Evolutionary conservation across 73 alveolate genomes (phyloP).

Genomic region (Symbiodinium pilosum): DNA sequence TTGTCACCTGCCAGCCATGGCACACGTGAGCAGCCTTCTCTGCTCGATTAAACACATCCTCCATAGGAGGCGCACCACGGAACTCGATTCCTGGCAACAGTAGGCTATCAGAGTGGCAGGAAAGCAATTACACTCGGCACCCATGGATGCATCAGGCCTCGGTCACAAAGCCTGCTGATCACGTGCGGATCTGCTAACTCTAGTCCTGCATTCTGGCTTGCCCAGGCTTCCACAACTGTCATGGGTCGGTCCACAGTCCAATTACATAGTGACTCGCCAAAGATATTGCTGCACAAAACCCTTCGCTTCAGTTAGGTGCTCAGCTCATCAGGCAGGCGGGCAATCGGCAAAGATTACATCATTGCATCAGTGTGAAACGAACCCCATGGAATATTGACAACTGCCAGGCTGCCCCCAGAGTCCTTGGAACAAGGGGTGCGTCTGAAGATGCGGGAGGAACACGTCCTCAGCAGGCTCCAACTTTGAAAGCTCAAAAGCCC

Average conservation of each 20-base stretch:
- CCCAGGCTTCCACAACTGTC: not conserved
- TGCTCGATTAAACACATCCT: conserved; percentile 58
- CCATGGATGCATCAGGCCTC: not conserved
- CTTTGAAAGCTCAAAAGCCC: not conserved
- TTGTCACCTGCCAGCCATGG: not conserved
- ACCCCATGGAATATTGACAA: too few species aligned
- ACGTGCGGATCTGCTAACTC: conserved; percentile 75
- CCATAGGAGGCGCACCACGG: conserved; percentile 60
- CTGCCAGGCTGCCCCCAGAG: not conserved
- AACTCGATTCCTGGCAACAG: conserved; percentile 34
- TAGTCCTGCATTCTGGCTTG: conserved; percentile 44
- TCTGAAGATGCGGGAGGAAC: conserved; percentile 42
- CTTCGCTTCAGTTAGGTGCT: too few species aligned
- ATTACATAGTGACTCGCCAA: not conserved
- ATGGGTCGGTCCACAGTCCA: not conserved
- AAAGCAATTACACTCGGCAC: not conserved
- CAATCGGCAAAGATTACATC: too few species aligned
- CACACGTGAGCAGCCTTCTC: conserved; percentile 40
- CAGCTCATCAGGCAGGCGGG: too few species aligned
- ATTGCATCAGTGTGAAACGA: too few species aligned
- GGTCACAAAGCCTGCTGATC: conserved; percentile 61
- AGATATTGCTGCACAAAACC: too few species aligned
- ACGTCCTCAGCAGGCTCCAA: conserved; percentile 10
- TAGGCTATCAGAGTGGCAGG: not conserved
- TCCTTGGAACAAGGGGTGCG: conserved; percentile 61